Conservation (phyloP, 805 yeast species). For the Cyberlindnera maritima region DNA sequence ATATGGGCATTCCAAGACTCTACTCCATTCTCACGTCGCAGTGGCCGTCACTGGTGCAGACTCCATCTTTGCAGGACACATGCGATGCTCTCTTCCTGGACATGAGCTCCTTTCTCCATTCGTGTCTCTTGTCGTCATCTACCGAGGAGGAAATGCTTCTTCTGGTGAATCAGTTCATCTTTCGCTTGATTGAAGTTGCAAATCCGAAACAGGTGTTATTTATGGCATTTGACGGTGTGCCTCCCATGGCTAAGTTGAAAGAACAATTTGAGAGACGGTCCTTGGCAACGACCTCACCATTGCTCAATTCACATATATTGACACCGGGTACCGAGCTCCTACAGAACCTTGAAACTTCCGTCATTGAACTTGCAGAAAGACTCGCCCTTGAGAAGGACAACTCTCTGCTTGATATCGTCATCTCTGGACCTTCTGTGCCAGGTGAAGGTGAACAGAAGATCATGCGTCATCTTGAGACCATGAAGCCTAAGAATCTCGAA, state of each 20-base stretch:
- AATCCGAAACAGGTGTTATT: conserved; percentile 74
- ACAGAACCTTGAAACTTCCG: conserved; percentile 75
- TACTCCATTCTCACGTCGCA: conserved; percentile 10
- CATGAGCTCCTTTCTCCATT: conserved; percentile 90
- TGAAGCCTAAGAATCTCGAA: conserved; percentile 38
- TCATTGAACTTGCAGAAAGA: conserved; percentile 71
- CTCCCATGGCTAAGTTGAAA: conserved; percentile 94
- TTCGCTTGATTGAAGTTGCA: conserved; percentile 73
- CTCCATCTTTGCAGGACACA: conserved; percentile 34
- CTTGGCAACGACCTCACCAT: conserved; percentile 72
- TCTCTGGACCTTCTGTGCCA: conserved; percentile 88
- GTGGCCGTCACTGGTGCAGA: conserved; percentile 11
- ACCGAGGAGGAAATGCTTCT: conserved; percentile 73
- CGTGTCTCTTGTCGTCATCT: conserved; percentile 68
- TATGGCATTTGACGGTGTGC: conserved; percentile 97
- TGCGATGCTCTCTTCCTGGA: conserved; percentile 90
- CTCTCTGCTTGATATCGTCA: conserved; percentile 65
- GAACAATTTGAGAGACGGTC: conserved; percentile 89
- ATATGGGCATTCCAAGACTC: conserved; percentile 24
- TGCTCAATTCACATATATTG: conserved; percentile 76
- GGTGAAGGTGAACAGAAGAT: conserved; percentile 98
- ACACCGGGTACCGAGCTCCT: conserved; percentile 96
- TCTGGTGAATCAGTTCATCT: conserved; percentile 78
- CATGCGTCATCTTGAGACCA: conserved; percentile 69
- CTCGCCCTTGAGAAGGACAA: neutral